Percentiles rank a stretch among this genome's conserved stretches.
phyloP scores from a whole-genome alignment of 139 green algal species.

The Chlorella ohadii region DNA sequence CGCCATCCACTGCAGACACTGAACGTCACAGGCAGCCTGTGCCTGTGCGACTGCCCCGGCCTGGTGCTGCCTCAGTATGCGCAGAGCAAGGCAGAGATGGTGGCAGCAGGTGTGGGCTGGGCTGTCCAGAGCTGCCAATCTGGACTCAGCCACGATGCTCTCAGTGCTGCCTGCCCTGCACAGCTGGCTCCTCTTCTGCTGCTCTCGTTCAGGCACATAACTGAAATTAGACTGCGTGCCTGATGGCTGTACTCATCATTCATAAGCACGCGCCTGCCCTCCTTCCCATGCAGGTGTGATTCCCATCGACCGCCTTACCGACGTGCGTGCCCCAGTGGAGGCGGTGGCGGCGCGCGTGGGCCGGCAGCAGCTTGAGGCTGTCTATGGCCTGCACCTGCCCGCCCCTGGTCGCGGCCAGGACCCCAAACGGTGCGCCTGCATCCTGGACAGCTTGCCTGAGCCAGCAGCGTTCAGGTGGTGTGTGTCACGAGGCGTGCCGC shows the following conservation, averaged over 20 bases:
- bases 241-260: no score
- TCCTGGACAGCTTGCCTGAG: no score
- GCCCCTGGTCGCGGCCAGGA: conserved; percentile 51
- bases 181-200: background rate
- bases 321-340: conserved; percentile 81
- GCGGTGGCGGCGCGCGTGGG: conserved; percentile 69
- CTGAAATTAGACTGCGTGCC: no score
- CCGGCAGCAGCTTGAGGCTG: conserved; percentile 67
- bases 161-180: no score
- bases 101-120: conserved; percentile 77
- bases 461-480: no score
- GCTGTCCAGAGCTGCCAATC: no score
- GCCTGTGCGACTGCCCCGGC: conserved; percentile 92
- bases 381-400: conserved; percentile 83
- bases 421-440: conserved; percentile 39
- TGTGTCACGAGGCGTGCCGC: no score
- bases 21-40: conserved; percentile 75
- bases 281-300: conserved; percentile 83
- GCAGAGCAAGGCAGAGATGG: conserved; percentile 93
- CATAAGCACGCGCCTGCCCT: background rate
- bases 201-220: background rate
- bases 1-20: conserved; percentile 79
- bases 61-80: conserved; percentile 96
- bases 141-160: no score
- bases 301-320: conserved; percentile 96